Evolutionary conservation across 179 eudicot species (phyloP), one percentile per base, ranked within the genome.

Genomic region (Beta macrorhiza): DNA sequence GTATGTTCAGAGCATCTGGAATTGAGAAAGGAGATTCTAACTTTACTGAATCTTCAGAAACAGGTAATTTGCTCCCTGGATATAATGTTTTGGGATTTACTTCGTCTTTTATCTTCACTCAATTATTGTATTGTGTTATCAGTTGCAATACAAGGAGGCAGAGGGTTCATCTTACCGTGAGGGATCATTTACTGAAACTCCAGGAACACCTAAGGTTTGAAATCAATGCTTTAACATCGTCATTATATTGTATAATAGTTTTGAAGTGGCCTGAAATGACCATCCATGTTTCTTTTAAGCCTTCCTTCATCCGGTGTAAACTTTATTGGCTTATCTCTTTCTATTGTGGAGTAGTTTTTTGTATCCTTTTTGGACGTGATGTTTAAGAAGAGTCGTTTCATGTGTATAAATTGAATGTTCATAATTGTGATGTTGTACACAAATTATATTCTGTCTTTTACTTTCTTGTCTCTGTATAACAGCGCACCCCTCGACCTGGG

Each of bases 1-100:
- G 99, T 96, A 42, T 96, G 99, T 84, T 91, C 94, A 32, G 98
- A 96, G 92, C 99, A 96, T 89, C 96, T 96, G 74, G 99, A 96
- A 83, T 80, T 96, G 78, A 87, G 99, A 85, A 96, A 91, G 86
- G 98, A 96, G 84, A 96, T 93, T 77, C 72, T 92, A 62, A 93
- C 99, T 86, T 84, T 96, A 59, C 83, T 96, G 84, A 96, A 94
- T 86, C 97, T 96, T 85, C 98, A 96, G 87, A 96, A 92, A 84
- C 93, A 91, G 94, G 98, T 95, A 86, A 42, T 44, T 45, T 16
- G 12, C 76, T 79, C 29, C 25, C 72, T 62, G 13, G 17, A 55
- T 47, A 62, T 5, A 49, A 20, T 3, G 8, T 22, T 2, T 72
- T 56, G 16, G 58, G 32, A 37, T 58, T 57, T 51, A 11, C 14